phyloP scores from a whole-genome alignment of 176 grass and related monocot genomes.

The Musa itinerans region DNA sequence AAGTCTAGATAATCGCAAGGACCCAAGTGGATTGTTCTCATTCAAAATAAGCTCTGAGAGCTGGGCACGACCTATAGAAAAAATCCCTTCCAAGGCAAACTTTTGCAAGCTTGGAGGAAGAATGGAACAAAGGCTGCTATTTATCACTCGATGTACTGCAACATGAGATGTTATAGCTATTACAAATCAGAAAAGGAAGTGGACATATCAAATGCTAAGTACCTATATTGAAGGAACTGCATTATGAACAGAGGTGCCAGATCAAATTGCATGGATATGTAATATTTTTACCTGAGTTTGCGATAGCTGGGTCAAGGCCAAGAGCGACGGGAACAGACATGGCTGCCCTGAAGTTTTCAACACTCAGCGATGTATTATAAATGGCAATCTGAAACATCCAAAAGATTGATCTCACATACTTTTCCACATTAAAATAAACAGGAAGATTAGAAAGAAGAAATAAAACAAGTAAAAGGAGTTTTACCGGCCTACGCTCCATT shows the following conservation, averaged over 20 bases:
- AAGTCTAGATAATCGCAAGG: conserved; percentile 52
- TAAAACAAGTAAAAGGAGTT: conserved; percentile 31
- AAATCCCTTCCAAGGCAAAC: conserved; percentile 58
- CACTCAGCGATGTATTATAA: conserved; percentile 77
- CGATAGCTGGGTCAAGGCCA: conserved; percentile 83
- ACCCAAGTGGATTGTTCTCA: conserved; percentile 72
- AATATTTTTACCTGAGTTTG: conserved; percentile 64
- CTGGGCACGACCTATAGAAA: conserved; percentile 74
- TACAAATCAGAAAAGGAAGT: conserved; percentile 3
- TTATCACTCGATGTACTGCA: conserved; percentile 73
- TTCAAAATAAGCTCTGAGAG: conserved; percentile 82
- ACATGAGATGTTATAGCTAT: conserved; percentile 2
- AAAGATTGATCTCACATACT: conserved; percentile 8
- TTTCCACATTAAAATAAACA: conserved; percentile 6
- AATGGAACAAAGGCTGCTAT: conserved; percentile 54
- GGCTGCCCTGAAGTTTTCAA: conserved; percentile 87
- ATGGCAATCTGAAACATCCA: conserved; percentile 70
- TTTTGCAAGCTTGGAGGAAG: conserved; percentile 64
- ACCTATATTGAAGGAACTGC: conserved; percentile 2
- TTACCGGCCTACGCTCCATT: conserved; percentile 69
- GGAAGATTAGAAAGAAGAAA: conserved; percentile 6
- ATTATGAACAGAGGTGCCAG: conserved; percentile 9
- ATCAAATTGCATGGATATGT: neutral
- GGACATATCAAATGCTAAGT: conserved; percentile 12
- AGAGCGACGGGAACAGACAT: conserved; percentile 84